A percentile compares a stretch with the other conserved stretches of the same genome.
Evolutionary conservation across 2,329 filamentous ascomycete genomes (phyloP).

Genomic region (Pseudocercospora fuligena): DNA sequence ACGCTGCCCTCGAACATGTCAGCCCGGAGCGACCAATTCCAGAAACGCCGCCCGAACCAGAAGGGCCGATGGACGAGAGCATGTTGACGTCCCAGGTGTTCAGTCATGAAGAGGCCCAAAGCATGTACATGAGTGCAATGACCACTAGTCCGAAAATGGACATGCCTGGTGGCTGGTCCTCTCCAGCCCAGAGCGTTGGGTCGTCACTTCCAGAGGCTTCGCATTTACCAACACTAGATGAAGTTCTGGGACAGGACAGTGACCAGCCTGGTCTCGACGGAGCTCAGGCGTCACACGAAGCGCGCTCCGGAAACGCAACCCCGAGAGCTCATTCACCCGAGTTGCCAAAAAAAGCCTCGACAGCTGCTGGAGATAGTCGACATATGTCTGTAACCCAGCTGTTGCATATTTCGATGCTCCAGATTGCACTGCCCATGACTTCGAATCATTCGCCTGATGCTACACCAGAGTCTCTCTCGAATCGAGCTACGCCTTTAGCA

Average conservation of each 20-base stretch:
- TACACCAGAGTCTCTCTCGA: neutral
- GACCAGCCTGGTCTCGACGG: conserved; percentile 13
- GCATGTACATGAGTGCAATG: conserved; percentile 81
- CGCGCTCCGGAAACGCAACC: conserved; percentile 33
- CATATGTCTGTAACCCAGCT: neutral
- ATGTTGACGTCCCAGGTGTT: conserved; percentile 67
- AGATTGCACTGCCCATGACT: neutral
- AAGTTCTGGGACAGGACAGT: neutral
- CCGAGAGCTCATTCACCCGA: conserved; percentile 34
- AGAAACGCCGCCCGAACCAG: conserved; percentile 10
- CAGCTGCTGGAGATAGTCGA: neutral
- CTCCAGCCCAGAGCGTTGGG: conserved; percentile 36
- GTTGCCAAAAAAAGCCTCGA: neutral
- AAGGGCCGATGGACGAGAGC: conserved; percentile 29
- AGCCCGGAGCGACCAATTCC: conserved; percentile 3
- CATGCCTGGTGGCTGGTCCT: conserved; percentile 52
- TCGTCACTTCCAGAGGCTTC: conserved; percentile 37
- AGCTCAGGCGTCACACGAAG: conserved; percentile 6
- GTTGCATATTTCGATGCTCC: neutral
- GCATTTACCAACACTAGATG: conserved; percentile 4
- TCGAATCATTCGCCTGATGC: neutral
- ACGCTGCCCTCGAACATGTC: conserved; percentile 25
- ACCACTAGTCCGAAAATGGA: conserved; percentile 43
- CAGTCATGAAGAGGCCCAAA: conserved; percentile 79
- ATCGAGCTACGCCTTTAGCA: neutral